These are phyloP conservation scores for Purpureocillium takamizusanense DNA, from an alignment of 2,329 filamentous ascomycete genomes.

Conservation along the genomic window DNA sequence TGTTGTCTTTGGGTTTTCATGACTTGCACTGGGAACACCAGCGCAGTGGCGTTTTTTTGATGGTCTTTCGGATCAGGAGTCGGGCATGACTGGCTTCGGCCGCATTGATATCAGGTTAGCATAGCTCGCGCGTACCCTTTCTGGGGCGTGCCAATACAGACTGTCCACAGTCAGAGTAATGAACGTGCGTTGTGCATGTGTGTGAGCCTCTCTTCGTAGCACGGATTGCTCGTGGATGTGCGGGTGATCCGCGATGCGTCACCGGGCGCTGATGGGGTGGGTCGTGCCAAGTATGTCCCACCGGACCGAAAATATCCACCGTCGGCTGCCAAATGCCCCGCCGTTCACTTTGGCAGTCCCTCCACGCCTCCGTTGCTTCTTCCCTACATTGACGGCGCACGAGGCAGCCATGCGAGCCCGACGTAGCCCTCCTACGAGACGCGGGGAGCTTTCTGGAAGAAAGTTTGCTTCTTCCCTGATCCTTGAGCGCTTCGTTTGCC, in stretches of 20 bases:
- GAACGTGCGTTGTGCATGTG: no score
- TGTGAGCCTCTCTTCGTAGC: no score
- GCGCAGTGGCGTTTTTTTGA: constrained; percentile 30
- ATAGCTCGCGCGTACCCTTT: constrained; percentile 4
- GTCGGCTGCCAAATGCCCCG: no score
- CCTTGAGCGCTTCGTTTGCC: background rate
- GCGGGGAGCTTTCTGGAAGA: constrained; percentile 1
- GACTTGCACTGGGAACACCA: constrained; percentile 53
- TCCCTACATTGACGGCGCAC: background rate
- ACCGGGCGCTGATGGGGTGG: no score
- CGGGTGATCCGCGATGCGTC: no score
- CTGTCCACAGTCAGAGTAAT: background rate
- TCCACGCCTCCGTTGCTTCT: no score
- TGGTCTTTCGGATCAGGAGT: constrained; percentile 11
- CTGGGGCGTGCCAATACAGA: constrained; percentile 1
- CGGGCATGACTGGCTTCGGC: constrained; percentile 8
- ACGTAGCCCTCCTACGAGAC: background rate
- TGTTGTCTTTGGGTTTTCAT: constrained; percentile 36
- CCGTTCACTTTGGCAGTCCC: no score
- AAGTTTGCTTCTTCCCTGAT: background rate
- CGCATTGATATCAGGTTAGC: constrained; percentile 6
- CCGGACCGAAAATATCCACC: background rate
- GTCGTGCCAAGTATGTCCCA: background rate
- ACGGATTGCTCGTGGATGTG: no score
- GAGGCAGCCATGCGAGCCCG: background rate